Evolutionary conservation across 2,329 filamentous ascomycete species (phyloP).

Genomic region (Alternaria consortialis): DNA sequence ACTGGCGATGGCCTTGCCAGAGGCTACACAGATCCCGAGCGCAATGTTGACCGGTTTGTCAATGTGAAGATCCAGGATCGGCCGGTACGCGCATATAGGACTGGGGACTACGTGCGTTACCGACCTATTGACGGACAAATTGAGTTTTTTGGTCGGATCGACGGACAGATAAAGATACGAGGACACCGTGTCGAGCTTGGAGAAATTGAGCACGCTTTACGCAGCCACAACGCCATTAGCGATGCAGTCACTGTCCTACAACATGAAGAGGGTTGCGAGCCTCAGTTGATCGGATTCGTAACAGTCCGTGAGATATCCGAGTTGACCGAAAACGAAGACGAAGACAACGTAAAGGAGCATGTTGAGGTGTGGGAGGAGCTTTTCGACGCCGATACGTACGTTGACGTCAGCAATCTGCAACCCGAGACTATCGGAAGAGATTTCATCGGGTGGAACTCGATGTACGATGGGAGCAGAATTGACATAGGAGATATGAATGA

Average conservation of each 20-base stretch:
- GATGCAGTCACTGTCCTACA: background rate
- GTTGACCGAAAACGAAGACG: background rate
- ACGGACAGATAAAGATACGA: slow-evolving; percentile 35
- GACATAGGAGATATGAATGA: slow-evolving; percentile 21
- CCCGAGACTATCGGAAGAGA: slow-evolving; percentile 12
- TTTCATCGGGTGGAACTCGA: slow-evolving; percentile 19
- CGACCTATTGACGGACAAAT: slow-evolving; percentile 24
- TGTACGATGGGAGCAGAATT: slow-evolving; percentile 18
- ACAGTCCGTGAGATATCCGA: background rate
- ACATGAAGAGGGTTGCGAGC: background rate
- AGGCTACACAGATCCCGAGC: slow-evolving; percentile 25
- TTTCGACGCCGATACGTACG: slow-evolving; percentile 12
- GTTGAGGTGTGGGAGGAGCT: slow-evolving; percentile 13
- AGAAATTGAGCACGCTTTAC: slow-evolving; percentile 29
- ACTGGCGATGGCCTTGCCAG: slow-evolving; percentile 23
- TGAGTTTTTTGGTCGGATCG: slow-evolving; percentile 26
- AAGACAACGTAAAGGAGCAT: background rate
- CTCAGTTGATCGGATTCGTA: slow-evolving; percentile 1
- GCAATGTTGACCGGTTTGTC: slow-evolving; percentile 23
- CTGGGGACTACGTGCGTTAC: slow-evolving; percentile 32
- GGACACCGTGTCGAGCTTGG: slow-evolving; percentile 37
- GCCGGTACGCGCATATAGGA: slow-evolving; percentile 39
- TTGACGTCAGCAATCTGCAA: background rate
- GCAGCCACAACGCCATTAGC: background rate
- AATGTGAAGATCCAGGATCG: background rate